These are phyloP conservation scores for Yamadazyma spencermartinsiae DNA, from an alignment of 1,139 yeast genomes.

Conservation along the genomic window DNA sequence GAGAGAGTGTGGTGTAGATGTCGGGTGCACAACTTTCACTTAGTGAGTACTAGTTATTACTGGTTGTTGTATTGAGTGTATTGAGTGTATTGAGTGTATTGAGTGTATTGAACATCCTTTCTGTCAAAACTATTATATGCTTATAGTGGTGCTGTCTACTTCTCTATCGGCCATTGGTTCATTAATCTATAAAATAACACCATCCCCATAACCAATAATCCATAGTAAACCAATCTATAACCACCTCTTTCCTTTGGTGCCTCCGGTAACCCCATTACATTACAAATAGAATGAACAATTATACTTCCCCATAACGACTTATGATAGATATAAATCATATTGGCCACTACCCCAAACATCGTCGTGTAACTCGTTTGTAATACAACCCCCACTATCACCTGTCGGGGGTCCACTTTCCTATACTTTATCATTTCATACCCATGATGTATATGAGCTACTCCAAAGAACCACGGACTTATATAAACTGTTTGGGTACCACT, in stretches of 20 bases:
- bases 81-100: no score
- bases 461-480: slow-evolving; percentile 72
- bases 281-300: slow-evolving; percentile 71
- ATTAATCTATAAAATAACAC: slow-evolving; percentile 5
- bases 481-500: slow-evolving; percentile 22
- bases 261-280: slow-evolving; percentile 74
- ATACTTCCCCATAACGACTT: slow-evolving; percentile 65
- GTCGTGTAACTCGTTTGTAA: slow-evolving; percentile 76
- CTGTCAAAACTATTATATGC: no score
- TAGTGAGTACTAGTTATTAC: no score
- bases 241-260: slow-evolving; percentile 3
- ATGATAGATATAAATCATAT: slow-evolving; percentile 53
- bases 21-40: no score
- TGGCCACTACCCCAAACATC: slow-evolving; percentile 76
- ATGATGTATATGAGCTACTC: slow-evolving; percentile 91
- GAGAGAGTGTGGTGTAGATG: no score
- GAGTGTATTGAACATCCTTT: no score
- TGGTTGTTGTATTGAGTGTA: no score
- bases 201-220: slow-evolving; percentile 8
- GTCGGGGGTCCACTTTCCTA: slow-evolving; percentile 1
- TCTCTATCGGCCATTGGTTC: background rate
- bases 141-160: background rate
- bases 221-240: slow-evolving; percentile 11
- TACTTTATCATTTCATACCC: slow-evolving; percentile 49
- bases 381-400: slow-evolving; percentile 8